Base-by-base conservation (phyloP, 192 early-diverging fungal genomes). In the Backusella parvicylindrica region DNA sequence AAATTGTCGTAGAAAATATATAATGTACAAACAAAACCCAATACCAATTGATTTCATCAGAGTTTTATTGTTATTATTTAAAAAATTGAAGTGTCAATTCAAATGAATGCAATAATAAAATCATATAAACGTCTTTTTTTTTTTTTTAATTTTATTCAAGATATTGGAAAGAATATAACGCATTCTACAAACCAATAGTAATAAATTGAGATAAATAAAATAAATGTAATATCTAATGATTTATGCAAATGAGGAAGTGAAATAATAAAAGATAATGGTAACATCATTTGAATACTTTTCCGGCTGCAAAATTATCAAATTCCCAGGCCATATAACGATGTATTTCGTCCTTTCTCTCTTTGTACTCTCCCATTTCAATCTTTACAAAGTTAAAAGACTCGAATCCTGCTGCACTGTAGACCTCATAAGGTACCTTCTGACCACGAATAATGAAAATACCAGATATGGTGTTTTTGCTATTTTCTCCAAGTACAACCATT, bases 401-500 rank as follows among this genome's bases (percentile, higher is more conserved):
- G 87, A 84, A 96, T 87, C 96, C 95, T 71, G 94, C 87, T 37
- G 94, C 88, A 76, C 96, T 95, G 56, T 77, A 77, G 37, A 79
- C 74, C 79, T 93, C 93, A 68, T 85, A 86, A 35, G 95, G 94
- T 70, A 96, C 83, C 72, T 90, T 91, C 79, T 89, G 82, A 41
- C 95, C 96, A 80, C 95, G 93, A 84, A 96, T 90, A 26, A 98
- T 89, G 84, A 96, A 98, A 92, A 95, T 95, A 79, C 96, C 96
- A 78, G 89, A 84, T 86, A 98, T 96, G 82, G 85, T 83, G 91
- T 94, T 97, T 79, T 92, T 88, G 86, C 92, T 88, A 80, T 96
- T 90, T 80, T 89, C 86, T 73, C 96, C 96, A 76, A 92, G 82
- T 32, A 94, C 91, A 21, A 95, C 77, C 78, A 98, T 84, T 74